These are phyloP conservation scores for Yamadazyma sp. DNA, from an alignment of 1,139 yeast species.

Conservation along the genomic window DNA sequence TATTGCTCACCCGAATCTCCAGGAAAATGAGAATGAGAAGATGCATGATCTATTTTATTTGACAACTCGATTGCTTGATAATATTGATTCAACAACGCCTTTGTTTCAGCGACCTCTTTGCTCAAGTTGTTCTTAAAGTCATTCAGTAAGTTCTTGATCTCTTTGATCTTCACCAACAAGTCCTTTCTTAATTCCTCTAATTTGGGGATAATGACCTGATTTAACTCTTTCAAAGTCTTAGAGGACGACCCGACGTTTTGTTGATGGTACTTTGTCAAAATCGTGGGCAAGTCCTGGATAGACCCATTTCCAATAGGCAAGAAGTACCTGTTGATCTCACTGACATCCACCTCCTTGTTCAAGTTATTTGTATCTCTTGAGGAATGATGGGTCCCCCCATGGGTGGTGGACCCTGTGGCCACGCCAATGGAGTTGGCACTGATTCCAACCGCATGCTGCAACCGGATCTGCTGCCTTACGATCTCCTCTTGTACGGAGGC, in stretches of 20 bases:
- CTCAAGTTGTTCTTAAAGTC: conserved; percentile 79
- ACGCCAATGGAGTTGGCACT: conserved; percentile 21
- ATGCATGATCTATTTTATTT: conserved; percentile 31
- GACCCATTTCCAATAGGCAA: conserved; percentile 80
- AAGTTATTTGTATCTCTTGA: conserved; percentile 7
- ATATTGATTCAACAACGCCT: conserved; percentile 49
- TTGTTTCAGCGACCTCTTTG: conserved; percentile 68
- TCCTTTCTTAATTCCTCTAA: conserved; percentile 84
- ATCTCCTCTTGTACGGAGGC: conserved; percentile 86
- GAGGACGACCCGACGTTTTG: conserved; percentile 67
- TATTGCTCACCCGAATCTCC: conserved; percentile 26
- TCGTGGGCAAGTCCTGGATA: conserved; percentile 75
- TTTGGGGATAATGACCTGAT: conserved; percentile 70
- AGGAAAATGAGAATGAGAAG: conserved; percentile 15
- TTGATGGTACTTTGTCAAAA: conserved; percentile 73
- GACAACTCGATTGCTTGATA: conserved; percentile 40
- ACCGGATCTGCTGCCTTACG: conserved; percentile 75
- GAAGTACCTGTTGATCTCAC: conserved; percentile 51
- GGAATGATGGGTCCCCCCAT: conserved; percentile 3
- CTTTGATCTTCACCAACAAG: conserved; percentile 79
- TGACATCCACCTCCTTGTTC: conserved; percentile 29
- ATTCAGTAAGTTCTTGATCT: conserved; percentile 74
- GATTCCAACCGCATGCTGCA: conserved; percentile 71
- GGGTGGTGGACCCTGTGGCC: conserved; percentile 6
- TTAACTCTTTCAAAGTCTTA: conserved; percentile 70